Evolutionary conservation across 2,329 filamentous ascomycete genomes (phyloP).

Genomic region (Aspergillus costaricaensis): DNA sequence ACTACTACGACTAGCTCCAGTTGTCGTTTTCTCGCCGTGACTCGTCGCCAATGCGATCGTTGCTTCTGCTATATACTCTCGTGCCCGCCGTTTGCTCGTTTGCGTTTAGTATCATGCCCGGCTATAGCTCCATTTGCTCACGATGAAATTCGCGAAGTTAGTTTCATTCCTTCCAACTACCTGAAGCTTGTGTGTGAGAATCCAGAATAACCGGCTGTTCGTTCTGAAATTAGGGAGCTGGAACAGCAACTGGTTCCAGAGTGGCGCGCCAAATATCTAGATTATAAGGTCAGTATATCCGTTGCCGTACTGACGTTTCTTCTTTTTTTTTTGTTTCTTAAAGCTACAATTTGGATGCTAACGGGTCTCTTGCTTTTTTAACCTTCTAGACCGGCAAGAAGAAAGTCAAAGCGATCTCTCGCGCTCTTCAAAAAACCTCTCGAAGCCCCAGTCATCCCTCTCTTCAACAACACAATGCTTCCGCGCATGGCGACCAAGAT

Average conservation of each 20-base stretch:
- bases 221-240: slow-evolving; percentile 60
- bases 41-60: not conserved
- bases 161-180: slow-evolving; percentile 20
- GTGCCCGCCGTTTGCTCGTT: slow-evolving; percentile 5
- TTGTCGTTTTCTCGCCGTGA: not conserved
- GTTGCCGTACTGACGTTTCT: not conserved
- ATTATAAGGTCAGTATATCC: slow-evolving; percentile 71
- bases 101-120: slow-evolving; percentile 21
- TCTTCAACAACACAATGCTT: slow-evolving; percentile 30
- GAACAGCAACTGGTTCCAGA: slow-evolving; percentile 88
- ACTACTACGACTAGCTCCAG: too few species aligned
- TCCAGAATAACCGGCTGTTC: slow-evolving; percentile 2
- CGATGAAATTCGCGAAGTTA: slow-evolving; percentile 66
- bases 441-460: slow-evolving; percentile 50
- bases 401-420: slow-evolving; percentile 78
- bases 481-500: slow-evolving; percentile 18
- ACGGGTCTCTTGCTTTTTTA: slow-evolving; percentile 17
- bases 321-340: not conserved
- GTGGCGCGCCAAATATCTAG: slow-evolving; percentile 91
- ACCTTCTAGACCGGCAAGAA: slow-evolving; percentile 73
- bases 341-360: slow-evolving; percentile 3
- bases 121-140: slow-evolving; percentile 20
- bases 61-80: not conserved
- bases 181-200: not conserved
- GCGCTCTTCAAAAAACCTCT: slow-evolving; percentile 66